Base-by-base conservation (phyloP, 495 filamentous ascomycete species). In the Hapsidospora chrysogenum region DNA sequence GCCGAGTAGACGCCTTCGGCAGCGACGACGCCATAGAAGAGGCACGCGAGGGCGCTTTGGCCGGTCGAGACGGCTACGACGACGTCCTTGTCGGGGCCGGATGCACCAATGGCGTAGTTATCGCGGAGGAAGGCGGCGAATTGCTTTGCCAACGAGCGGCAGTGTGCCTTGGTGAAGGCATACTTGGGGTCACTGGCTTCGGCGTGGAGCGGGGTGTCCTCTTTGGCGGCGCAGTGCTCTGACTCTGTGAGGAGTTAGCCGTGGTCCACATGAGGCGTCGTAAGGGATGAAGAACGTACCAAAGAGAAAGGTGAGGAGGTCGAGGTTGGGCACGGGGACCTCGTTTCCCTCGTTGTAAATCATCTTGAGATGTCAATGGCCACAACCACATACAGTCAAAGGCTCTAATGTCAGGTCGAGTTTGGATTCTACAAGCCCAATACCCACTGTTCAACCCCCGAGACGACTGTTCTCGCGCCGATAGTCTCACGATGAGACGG, bases 1-100 rank as follows among this genome's bases (percentile, higher is more conserved):
- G 63, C 53, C 8, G 59, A 60, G 44, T 58, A 69, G 22, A 70
- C 56, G 14, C 62, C 68, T 14, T 60, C 64, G 10, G 67, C 67
- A 11, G 53, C 64, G 22, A 71, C 49, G 17, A 61, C 50, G 5
- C 57, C 56, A 36, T 60, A 67, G 43, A 72, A 67, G 17, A 66
- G 21, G 17, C 54, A 45, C 0, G 64, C 53, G 5, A 64, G 51
- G 4, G 63, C 50, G 11, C 50, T 57, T 42, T 70, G 60, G 0
- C 67, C 67, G 3, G 57, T 55, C n/a, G 60, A 58, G 15, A 67
- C 60, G 31, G 56, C 54, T 10, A 66, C 49, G 9, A 70, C 59
- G 22, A 68, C 60, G 43, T 74, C 68, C 35, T 64, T 59, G 22
- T 57, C 52, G 1, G 57, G 52, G 5, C 66, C 64, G 17, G 52